Evolutionary conservation across 2,329 filamentous ascomycete genomes (phyloP).

Genomic region (Coniochaeta ligniaria): DNA sequence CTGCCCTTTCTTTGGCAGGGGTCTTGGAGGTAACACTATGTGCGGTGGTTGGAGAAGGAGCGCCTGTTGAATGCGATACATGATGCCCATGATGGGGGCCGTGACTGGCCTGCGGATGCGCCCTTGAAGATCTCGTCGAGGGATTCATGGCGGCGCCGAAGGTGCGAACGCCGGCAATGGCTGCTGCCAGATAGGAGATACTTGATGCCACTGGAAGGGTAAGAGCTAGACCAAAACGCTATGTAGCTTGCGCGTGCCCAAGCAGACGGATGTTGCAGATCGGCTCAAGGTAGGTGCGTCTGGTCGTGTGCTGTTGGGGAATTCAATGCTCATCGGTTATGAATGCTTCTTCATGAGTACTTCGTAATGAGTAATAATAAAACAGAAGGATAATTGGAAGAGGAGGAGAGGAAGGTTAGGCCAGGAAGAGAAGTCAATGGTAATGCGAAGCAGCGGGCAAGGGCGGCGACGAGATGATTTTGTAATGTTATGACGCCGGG

Average conservation of each 20-base stretch:
- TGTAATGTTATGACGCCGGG: conserved; percentile 1
- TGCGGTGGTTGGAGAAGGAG: conserved; percentile 1
- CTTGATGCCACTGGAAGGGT: neutral
- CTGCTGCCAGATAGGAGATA: neutral
- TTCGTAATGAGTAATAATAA: too few species aligned
- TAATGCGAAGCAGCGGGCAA: neutral
- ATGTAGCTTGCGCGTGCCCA: neutral
- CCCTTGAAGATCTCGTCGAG: neutral
- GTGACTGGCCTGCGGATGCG: neutral
- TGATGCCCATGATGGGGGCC: neutral
- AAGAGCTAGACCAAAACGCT: neutral
- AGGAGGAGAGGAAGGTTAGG: neutral
- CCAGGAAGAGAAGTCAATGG: neutral
- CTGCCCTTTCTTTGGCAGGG: conserved; percentile 32
- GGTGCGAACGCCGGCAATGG: neutral
- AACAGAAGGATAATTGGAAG: neutral
- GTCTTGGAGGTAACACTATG: neutral
- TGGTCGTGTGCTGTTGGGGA: neutral
- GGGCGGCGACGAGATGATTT: conserved; percentile 8
- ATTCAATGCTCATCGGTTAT: neutral
- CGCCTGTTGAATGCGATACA: neutral
- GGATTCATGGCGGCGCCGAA: neutral
- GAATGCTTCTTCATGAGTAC: neutral
- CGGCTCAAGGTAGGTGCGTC: neutral
- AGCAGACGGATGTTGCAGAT: neutral